Conservation (phyloP, 2,329 filamentous ascomycete species). For the Paracamarosporium sp. region DNA sequence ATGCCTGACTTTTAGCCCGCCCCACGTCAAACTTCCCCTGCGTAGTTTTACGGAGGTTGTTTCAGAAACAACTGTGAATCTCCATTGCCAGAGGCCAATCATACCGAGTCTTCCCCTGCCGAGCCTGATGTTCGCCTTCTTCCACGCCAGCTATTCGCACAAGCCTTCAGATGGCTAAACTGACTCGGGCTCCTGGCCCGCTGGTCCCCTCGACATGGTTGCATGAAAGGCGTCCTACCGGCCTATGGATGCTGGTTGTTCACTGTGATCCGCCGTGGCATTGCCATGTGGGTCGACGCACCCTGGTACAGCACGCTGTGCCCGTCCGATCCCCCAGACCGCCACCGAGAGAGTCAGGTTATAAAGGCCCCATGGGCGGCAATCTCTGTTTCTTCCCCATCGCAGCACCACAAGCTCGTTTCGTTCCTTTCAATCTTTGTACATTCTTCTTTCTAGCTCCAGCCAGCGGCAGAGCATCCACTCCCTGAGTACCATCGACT, state of each 20-base stretch:
- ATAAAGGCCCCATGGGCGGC: conserved; percentile 12
- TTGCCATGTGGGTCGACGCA: conserved; percentile 2
- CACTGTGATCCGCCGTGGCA: conserved; percentile 21
- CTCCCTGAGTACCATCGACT: conserved; percentile 22
- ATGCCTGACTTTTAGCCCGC: conserved; percentile 5
- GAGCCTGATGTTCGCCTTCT: conserved; percentile 8
- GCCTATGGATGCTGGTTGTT: conserved; percentile 17
- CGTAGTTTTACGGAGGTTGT: conserved; percentile 9
- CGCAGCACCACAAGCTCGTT: conserved; percentile 19
- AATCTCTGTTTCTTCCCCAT: conserved; percentile 20
- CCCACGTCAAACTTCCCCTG: conserved; percentile 7
- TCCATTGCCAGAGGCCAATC: conserved; percentile 3
- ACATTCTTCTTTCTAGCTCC: conserved; percentile 22
- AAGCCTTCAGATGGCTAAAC: conserved; percentile 16
- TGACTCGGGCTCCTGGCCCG: conserved; percentile 10
- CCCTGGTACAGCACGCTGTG: conserved; percentile 10
- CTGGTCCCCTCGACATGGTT: conserved; percentile 7
- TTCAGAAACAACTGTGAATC: conserved; percentile 22
- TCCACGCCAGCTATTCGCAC: conserved; percentile 17
- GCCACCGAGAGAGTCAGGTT: conserved; percentile 12
- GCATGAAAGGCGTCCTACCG: conserved; percentile 16
- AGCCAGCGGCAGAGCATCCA: conserved; percentile 33
- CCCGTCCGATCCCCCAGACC: conserved; percentile 19
- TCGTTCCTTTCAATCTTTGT: conserved; percentile 20
- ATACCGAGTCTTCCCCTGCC: conserved; percentile 1